Evolutionary conservation across 2,329 filamentous ascomycete genomes (phyloP).

Genomic region (Fusarium odoratissimum): DNA sequence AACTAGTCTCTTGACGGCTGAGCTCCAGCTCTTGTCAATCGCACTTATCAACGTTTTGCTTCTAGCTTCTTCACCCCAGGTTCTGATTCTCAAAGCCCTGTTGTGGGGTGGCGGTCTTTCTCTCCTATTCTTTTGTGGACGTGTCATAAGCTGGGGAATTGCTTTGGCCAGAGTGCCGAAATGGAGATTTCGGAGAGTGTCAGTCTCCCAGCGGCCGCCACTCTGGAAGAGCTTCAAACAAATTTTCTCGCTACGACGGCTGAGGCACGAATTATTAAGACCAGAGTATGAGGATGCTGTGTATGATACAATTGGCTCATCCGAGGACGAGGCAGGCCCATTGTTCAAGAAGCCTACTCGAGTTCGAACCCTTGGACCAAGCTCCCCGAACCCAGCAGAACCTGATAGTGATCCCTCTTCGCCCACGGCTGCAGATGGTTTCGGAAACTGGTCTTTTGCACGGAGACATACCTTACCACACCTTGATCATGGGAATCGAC

Average conservation of each 20-base stretch:
- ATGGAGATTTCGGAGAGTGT: slow-evolving; percentile 82
- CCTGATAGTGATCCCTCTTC: slow-evolving; percentile 34
- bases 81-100: slow-evolving; percentile 84
- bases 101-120: slow-evolving; percentile 86
- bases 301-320: slow-evolving; percentile 49
- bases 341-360: slow-evolving; percentile 35
- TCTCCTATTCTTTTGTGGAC: slow-evolving; percentile 77
- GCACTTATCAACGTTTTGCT: slow-evolving; percentile 84
- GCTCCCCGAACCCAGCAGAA: slow-evolving; percentile 12
- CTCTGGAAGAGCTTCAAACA: slow-evolving; percentile 55
- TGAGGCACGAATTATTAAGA: slow-evolving; percentile 56
- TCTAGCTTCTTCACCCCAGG: slow-evolving; percentile 83
- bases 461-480: slow-evolving; percentile 67
- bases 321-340: slow-evolving; percentile 48
- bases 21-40: slow-evolving; percentile 87
- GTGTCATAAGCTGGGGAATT: slow-evolving; percentile 85
- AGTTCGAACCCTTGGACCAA: slow-evolving; percentile 49
- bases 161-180: slow-evolving; percentile 87
- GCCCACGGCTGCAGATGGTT: slow-evolving; percentile 30
- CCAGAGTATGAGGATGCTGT: slow-evolving; percentile 47
- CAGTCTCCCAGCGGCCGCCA: slow-evolving; percentile 50
- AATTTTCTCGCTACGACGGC: slow-evolving; percentile 58
- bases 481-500: slow-evolving; percentile 48
- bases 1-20: slow-evolving; percentile 86
- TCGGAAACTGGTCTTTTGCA: slow-evolving; percentile 39